Conservation (phyloP, 352 stramenopile species). For the Globisporangium cylindrosporum region DNA sequence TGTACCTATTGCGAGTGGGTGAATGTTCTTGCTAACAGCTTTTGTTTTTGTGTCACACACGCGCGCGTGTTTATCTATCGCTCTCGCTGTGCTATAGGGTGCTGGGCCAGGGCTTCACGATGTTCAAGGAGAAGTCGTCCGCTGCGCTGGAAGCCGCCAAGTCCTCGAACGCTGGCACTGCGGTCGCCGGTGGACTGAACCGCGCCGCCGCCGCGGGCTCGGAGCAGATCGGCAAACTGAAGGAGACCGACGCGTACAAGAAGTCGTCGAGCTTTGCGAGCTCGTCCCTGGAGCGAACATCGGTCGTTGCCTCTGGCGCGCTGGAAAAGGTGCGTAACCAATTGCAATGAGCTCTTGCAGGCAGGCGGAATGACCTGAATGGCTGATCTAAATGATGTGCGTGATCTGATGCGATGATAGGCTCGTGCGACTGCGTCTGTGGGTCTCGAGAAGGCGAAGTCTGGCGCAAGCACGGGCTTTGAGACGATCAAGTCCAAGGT, state of each 20-base stretch:
- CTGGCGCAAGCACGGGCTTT: constrained; percentile 54
- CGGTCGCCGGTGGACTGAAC: constrained; percentile 62
- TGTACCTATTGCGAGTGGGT: background rate
- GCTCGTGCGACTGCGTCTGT: constrained; percentile 56
- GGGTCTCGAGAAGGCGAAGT: constrained; percentile 80
- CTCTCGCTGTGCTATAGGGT: constrained; percentile 37
- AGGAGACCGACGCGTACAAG: constrained; percentile 85
- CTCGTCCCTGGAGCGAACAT: constrained; percentile 56
- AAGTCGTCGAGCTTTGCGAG: constrained; percentile 66
- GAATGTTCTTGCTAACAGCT: background rate
- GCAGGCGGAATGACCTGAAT: background rate
- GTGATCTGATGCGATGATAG: constrained; percentile 17
- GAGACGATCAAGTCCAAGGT: constrained; percentile 83
- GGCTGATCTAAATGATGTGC: background rate
- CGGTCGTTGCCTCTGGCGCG: constrained; percentile 58
- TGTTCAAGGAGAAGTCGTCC: constrained; percentile 73
- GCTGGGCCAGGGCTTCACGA: constrained; percentile 59
- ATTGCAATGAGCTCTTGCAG: background rate
- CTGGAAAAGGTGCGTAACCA: constrained; percentile 53
- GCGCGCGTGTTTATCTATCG: background rate
- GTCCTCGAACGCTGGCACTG: constrained; percentile 67
- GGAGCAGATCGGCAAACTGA: constrained; percentile 77
- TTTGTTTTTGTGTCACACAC: constrained; percentile 1
- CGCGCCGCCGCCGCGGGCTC: constrained; percentile 57
- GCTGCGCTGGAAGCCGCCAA: constrained; percentile 75